These are phyloP conservation scores for Lactifluus piperatus DNA, from an alignment of 768 basidiomycete species.

Conservation along the genomic window DNA sequence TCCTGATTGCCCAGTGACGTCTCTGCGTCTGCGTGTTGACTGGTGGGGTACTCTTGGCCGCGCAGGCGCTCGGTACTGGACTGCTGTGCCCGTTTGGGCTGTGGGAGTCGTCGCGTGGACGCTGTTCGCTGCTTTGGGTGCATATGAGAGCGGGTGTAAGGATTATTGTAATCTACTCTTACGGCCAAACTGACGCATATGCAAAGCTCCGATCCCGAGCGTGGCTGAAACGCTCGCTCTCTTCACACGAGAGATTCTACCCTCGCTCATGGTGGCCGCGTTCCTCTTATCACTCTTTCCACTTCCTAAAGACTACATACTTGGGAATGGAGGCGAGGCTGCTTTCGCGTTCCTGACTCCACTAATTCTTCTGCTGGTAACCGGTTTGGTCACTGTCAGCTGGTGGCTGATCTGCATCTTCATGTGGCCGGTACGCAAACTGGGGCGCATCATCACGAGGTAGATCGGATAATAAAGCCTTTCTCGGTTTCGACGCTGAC, in stretches of 20 bases:
- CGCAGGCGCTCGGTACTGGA: slow-evolving; percentile 65
- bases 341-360: slow-evolving; percentile 46
- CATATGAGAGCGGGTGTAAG: slow-evolving; percentile 24
- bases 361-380: slow-evolving; percentile 46
- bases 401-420: slow-evolving; percentile 46
- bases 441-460: slow-evolving; percentile 23
- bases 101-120: slow-evolving; percentile 58
- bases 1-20: slow-evolving; percentile 40
- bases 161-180: not conserved
- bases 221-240: slow-evolving; percentile 40
- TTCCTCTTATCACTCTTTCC: slow-evolving; percentile 47
- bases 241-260: slow-evolving; percentile 34
- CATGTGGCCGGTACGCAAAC: slow-evolving; percentile 38
- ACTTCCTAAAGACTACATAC: slow-evolving; percentile 41
- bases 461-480: not conserved
- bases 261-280: slow-evolving; percentile 37
- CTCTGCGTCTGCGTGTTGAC: slow-evolving; percentile 52
- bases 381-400: slow-evolving; percentile 52
- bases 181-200: not conserved
- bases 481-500: not conserved
- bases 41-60: slow-evolving; percentile 64
- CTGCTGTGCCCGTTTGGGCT: slow-evolving; percentile 63
- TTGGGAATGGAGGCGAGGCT: slow-evolving; percentile 50
- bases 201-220: slow-evolving; percentile 37
- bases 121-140: slow-evolving; percentile 44